Conservation (phyloP, 495 filamentous ascomycete species). For the Lophiotrema nucula region DNA sequence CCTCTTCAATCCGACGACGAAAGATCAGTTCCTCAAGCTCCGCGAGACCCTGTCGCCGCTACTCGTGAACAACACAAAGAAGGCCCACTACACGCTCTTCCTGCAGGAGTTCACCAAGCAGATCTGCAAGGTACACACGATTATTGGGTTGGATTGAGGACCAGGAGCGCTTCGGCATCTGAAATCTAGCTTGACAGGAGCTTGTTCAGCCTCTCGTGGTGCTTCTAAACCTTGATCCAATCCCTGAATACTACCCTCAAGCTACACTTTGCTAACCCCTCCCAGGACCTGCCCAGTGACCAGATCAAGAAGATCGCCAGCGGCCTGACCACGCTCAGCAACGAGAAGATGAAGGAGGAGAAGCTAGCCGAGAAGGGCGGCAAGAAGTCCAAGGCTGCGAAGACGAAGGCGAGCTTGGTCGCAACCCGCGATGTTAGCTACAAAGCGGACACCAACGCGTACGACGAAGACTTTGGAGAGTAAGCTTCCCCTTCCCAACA, state of each 20-base stretch:
- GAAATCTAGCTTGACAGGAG: no score
- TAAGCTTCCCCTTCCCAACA: conserved; percentile 54
- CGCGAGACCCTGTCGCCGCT: conserved; percentile 74
- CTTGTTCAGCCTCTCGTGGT: no score
- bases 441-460: conserved; percentile 66
- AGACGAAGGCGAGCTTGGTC: conserved; percentile 84
- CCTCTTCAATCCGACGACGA: conserved; percentile 86
- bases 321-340: conserved; percentile 76
- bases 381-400: conserved; percentile 94
- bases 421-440: conserved; percentile 62
- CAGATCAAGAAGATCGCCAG: conserved; percentile 95
- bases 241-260: no score
- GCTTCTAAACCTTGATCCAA: no score
- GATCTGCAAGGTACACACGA: no score
- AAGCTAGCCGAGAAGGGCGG: conserved; percentile 89
- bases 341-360: conserved; percentile 99
- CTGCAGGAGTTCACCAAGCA: conserved; percentile 86
- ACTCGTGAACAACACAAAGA: conserved; percentile 71
- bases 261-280: no score
- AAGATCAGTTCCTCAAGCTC: conserved; percentile 75
- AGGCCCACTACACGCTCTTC: conserved; percentile 85
- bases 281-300: conserved; percentile 79
- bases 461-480: conserved; percentile 79
- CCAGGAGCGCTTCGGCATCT: no score
- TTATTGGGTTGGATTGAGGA: no score